Evolutionary conservation across 176 grass and related monocot genomes (phyloP).

Genomic region (Chrysopogon serrulatus): DNA sequence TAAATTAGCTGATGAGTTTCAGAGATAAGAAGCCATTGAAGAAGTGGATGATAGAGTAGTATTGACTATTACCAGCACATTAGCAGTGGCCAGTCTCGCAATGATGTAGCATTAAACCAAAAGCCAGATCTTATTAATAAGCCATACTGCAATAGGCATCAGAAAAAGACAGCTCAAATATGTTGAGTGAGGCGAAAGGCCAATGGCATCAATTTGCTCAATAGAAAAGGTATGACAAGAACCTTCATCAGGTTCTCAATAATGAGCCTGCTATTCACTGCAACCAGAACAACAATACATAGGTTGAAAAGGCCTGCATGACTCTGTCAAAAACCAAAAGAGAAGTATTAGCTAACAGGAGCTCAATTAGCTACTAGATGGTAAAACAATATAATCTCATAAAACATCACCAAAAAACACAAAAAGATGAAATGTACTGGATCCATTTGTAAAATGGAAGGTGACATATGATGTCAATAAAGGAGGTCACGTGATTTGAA

Average conservation of each 20-base stretch:
- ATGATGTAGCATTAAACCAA: slow-evolving; percentile 90
- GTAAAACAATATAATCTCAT: background rate
- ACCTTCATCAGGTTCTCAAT: slow-evolving; percentile 99
- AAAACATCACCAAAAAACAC: background rate
- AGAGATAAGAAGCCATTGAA: background rate
- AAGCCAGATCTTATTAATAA: slow-evolving; percentile 94
- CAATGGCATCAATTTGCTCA: background rate
- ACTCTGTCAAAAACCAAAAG: slow-evolving; percentile 58
- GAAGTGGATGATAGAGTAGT: background rate
- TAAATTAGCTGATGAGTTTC: background rate
- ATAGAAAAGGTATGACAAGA: slow-evolving; percentile 12
- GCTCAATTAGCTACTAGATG: background rate
- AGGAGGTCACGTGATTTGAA: slow-evolving; percentile 17
- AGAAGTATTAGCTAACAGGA: background rate
- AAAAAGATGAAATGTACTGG: background rate
- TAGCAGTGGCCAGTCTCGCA: slow-evolving; percentile 86
- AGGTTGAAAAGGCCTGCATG: slow-evolving; percentile 97
- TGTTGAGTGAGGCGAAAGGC: background rate
- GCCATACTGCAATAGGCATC: slow-evolving; percentile 66
- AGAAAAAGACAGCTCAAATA: slow-evolving; percentile 1
- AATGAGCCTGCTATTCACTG: slow-evolving; percentile 94
- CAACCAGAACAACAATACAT: slow-evolving; percentile 89
- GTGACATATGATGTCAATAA: background rate
- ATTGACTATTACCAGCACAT: slow-evolving; percentile 85
- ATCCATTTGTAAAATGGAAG: background rate